These are phyloP conservation scores for Suillus hirtellus DNA, from an alignment of 768 basidiomycete species.

Conservation along the genomic window DNA sequence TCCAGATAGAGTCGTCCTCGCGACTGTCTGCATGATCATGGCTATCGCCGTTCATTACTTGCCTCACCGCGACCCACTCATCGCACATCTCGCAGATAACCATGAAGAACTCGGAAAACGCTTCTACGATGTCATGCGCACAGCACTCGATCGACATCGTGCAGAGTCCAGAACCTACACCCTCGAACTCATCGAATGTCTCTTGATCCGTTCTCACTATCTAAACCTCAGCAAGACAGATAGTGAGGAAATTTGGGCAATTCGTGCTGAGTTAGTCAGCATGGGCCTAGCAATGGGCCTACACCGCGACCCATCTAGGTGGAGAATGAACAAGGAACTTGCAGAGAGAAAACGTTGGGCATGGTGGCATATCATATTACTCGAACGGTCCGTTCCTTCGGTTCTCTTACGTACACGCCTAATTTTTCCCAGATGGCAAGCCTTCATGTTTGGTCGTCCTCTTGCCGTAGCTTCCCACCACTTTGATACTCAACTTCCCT, in stretches of 20 bases:
- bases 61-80: conserved; percentile 61
- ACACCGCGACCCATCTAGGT: conserved; percentile 83
- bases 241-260: conserved; percentile 79
- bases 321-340: conserved; percentile 65
- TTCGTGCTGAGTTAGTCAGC: conserved; percentile 70
- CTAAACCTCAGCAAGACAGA: conserved; percentile 72
- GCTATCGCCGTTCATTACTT: conserved; percentile 74
- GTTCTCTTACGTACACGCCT: conserved; percentile 7
- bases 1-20: conserved; percentile 67
- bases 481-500: conserved; percentile 80
- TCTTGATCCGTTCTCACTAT: conserved; percentile 71
- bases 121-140: conserved; percentile 70
- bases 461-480: conserved; percentile 75
- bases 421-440: conserved; percentile 65
- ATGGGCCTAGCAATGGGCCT: conserved; percentile 82
- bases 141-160: conserved; percentile 61
- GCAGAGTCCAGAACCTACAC: conserved; percentile 60
- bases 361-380: conserved; percentile 86
- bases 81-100: conserved; percentile 50
- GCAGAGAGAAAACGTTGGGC: conserved; percentile 84
- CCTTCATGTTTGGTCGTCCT: conserved; percentile 84
- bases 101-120: conserved; percentile 62
- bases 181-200: conserved; percentile 74
- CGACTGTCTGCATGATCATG: conserved; percentile 75
- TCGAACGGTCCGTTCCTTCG: conserved; percentile 62